Evolutionary conservation across 176 grass and related monocot species (phyloP).

Genomic region (Oryza longistaminata): DNA sequence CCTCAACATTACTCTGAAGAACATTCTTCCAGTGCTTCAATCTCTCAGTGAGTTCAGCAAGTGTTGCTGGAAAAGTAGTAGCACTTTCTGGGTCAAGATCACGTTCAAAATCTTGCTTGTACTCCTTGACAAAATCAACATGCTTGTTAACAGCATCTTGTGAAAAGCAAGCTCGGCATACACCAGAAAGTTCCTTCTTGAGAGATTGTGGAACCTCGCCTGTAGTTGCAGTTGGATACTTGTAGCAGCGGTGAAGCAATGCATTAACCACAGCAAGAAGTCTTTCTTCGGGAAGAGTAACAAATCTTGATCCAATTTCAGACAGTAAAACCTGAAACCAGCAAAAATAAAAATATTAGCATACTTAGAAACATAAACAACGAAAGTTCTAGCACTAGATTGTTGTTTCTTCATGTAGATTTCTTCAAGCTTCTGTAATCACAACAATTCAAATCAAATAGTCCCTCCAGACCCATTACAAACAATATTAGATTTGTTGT

Average conservation of each 20-base stretch:
- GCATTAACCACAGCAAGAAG: conserved; percentile 98
- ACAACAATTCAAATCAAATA: neutral
- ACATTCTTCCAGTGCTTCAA: conserved; percentile 99
- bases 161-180: conserved; percentile 97
- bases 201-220: conserved; percentile 95
- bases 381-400: neutral
- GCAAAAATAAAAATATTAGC: conserved; percentile 28
- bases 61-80: conserved; percentile 87
- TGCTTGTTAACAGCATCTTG: conserved; percentile 99
- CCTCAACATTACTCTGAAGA: conserved; percentile 98
- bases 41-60: conserved; percentile 87
- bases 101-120: conserved; percentile 96
- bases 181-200: conserved; percentile 95
- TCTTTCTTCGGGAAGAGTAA: conserved; percentile 96
- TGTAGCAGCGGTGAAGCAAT: conserved; percentile 97
- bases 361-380: neutral
- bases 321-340: conserved; percentile 84
- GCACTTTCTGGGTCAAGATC: conserved; percentile 96
- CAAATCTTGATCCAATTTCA: conserved; percentile 99
- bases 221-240: conserved; percentile 97
- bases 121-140: conserved; percentile 99
- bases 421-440: conserved; percentile 19
- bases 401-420: neutral
- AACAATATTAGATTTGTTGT: neutral
- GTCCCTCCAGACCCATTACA: neutral